These are phyloP conservation scores for Gelatoporia subvermispora DNA, from an alignment of 768 basidiomycete genomes.

Conservation along the genomic window DNA sequence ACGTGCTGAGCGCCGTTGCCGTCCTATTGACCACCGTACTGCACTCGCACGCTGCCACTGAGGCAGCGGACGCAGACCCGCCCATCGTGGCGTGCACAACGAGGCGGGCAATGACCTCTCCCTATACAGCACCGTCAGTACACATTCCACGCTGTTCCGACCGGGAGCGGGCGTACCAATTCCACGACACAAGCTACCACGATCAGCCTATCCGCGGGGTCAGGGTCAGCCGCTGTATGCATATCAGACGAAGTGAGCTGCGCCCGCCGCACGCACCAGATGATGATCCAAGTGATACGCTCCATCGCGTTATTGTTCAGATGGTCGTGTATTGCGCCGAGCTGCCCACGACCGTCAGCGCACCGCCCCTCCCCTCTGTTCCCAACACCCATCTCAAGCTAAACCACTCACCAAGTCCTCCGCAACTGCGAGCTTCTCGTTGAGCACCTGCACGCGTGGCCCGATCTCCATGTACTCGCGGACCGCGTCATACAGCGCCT, in stretches of 20 bases:
- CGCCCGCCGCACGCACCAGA: slow-evolving; percentile 42
- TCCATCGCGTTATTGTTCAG: slow-evolving; percentile 88
- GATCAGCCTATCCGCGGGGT: slow-evolving; percentile 79
- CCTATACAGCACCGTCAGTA: slow-evolving; percentile 34
- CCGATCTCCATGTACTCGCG: slow-evolving; percentile 94
- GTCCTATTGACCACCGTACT: not conserved
- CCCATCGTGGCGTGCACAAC: slow-evolving; percentile 58
- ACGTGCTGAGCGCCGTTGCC: not conserved
- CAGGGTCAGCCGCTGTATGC: slow-evolving; percentile 21
- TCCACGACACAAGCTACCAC: slow-evolving; percentile 88
- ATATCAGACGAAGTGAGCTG: slow-evolving; percentile 13
- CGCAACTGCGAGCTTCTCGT: slow-evolving; percentile 83
- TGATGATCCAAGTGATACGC: slow-evolving; percentile 79
- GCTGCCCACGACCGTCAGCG: slow-evolving; percentile 42
- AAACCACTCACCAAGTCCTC: slow-evolving; percentile 72
- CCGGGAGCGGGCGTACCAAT: slow-evolving; percentile 41
- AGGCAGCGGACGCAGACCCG: not conserved
- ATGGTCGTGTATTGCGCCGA: slow-evolving; percentile 91
- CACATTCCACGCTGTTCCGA: too few species aligned
- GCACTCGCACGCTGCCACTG: not conserved
- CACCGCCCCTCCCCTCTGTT: too few species aligned
- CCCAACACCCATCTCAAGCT: not conserved
- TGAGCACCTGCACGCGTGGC: slow-evolving; percentile 74
- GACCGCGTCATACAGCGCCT: slow-evolving; percentile 87
- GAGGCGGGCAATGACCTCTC: slow-evolving; percentile 76